Evolutionary conservation across 371 early-diverging fungal species (phyloP).

Genomic region (Mortierella sp.): DNA sequence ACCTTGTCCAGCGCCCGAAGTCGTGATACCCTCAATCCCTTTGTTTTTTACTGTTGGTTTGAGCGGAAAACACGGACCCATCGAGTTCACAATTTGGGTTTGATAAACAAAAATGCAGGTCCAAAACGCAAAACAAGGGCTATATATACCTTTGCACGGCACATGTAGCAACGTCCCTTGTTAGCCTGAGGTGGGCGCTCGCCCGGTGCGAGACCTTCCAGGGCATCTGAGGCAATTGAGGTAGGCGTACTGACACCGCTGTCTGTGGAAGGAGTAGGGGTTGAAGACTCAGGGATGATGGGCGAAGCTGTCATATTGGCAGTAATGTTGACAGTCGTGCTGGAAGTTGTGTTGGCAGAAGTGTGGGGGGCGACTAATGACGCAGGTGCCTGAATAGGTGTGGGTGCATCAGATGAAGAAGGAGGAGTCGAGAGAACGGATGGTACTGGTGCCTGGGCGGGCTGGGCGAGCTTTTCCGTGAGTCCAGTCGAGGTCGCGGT

Average conservation of each 20-base stretch:
- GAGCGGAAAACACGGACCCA: background rate
- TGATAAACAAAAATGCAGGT: conserved; percentile 5
- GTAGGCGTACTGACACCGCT: conserved; percentile 46
- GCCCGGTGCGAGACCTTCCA: conserved; percentile 39
- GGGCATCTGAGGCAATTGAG: conserved; percentile 27
- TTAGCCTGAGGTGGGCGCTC: conserved; percentile 73
- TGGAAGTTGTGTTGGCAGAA: background rate
- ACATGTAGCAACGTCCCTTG: conserved; percentile 83
- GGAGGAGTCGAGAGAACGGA: conserved; percentile 3
- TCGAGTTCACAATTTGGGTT: background rate
- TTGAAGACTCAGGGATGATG: background rate
- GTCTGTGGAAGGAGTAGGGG: conserved; percentile 29
- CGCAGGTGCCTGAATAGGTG: conserved; percentile 11
- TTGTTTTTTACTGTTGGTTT: background rate
- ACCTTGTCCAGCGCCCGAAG: background rate
- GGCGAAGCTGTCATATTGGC: background rate
- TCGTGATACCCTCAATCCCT: background rate
- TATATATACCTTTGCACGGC: conserved; percentile 73
- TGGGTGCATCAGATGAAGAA: background rate
- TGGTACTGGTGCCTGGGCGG: background rate
- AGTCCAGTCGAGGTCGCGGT: conserved; percentile 13
- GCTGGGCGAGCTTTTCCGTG: conserved; percentile 26
- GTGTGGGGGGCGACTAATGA: background rate
- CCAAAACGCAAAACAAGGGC: background rate
- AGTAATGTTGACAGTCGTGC: background rate